Conservation (phyloP, 495 filamentous ascomycete species). For the Neurospora sp. region DNA sequence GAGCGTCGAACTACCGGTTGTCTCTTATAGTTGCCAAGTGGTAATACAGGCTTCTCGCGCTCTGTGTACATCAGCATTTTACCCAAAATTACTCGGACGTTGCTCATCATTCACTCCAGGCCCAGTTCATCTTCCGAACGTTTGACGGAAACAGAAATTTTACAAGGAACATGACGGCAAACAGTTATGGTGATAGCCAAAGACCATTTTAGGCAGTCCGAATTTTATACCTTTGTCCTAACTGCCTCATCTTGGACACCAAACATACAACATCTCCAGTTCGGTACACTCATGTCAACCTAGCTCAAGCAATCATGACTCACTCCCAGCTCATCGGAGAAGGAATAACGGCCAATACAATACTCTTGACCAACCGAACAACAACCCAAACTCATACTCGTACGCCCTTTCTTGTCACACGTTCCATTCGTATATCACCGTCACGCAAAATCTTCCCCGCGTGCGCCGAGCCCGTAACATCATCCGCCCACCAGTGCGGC, state of each 20-base stretch:
- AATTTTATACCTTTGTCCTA: background rate
- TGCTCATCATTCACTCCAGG: background rate
- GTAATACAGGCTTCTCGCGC: background rate
- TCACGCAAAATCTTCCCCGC: background rate
- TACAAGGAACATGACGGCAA: background rate
- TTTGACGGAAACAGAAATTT: background rate
- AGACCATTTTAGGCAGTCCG: background rate
- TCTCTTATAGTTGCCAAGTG: background rate
- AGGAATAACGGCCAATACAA: background rate
- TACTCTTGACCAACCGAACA: background rate
- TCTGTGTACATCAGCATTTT: background rate
- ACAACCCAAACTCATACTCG: background rate
- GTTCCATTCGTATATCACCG: background rate
- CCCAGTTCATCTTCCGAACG: background rate
- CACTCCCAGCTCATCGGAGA: background rate
- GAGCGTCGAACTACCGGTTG: background rate
- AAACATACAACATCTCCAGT: background rate
- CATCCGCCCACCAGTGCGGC: background rate
- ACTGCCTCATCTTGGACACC: background rate
- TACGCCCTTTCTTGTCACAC: background rate
- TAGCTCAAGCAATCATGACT: background rate
- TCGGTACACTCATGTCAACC: background rate
- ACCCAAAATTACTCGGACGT: background rate
- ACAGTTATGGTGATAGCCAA: background rate
- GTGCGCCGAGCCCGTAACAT: background rate